Conservation (phyloP, 345 rosid species). For the Sonneratia caseolaris region DNA sequence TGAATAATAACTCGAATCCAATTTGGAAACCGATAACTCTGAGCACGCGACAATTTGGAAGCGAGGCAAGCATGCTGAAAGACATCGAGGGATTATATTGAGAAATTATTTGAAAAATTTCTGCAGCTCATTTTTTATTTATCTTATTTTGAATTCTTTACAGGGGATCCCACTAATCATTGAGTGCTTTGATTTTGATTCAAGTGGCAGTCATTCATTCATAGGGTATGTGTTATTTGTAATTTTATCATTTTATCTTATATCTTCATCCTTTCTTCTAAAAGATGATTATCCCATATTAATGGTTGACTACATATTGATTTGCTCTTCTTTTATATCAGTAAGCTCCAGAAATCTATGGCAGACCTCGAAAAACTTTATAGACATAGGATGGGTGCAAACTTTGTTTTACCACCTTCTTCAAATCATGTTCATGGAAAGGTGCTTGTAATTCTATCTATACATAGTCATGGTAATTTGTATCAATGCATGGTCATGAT, state of each 20-base stretch:
- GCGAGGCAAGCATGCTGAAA: conserved; percentile 45
- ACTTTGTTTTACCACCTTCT: conserved; percentile 33
- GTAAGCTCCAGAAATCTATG: conserved; percentile 60
- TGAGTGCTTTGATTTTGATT: conserved; percentile 80
- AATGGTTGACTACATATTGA: too few relatives aligned
- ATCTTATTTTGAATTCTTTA: conserved; percentile 5
- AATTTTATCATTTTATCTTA: not conserved
- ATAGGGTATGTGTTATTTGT: conserved; percentile 41
- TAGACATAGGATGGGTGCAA: conserved; percentile 33
- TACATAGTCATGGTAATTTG: not conserved
- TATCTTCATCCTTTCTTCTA: not conserved
- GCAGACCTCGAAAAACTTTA: conserved; percentile 55
- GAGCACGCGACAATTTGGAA: conserved; percentile 74
- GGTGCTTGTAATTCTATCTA: conserved; percentile 22
- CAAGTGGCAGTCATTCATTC: conserved; percentile 52
- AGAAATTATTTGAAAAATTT: not conserved
- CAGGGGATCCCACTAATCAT: conserved; percentile 71
- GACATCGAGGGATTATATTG: not conserved
- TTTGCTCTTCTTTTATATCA: conserved; percentile 16
- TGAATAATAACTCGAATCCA: conserved; percentile 61
- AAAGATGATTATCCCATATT: not conserved
- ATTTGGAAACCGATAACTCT: conserved; percentile 53
- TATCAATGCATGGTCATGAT: not conserved
- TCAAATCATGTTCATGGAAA: conserved; percentile 35
- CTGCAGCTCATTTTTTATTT: not conserved